Percentiles rank a stretch among this genome's conserved stretches.
These are phyloP conservation scores for Flaveria ramosissima DNA, from an alignment of 129 eudicot genomes.

Conservation along the genomic window DNA sequence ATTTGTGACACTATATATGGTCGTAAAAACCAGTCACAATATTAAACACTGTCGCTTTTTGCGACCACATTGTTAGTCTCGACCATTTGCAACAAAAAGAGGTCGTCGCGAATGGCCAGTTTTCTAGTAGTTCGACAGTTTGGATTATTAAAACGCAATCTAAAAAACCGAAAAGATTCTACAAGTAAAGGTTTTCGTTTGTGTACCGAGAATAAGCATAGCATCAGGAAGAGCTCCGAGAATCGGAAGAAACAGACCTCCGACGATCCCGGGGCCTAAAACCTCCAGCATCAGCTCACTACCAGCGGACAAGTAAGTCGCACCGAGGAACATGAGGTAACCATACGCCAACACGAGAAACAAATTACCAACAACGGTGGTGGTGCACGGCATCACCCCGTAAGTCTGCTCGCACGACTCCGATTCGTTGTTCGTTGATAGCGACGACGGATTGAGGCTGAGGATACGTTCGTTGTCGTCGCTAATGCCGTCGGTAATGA, in stretches of 20 bases:
- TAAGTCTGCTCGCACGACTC: slow-evolving; percentile 63
- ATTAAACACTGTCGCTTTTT: no score
- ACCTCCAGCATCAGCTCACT: slow-evolving; percentile 78
- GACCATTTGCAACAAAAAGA: no score
- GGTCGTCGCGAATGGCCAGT: no score
- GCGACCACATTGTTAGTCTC: no score
- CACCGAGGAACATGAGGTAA: slow-evolving; percentile 70
- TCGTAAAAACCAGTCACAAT: no score
- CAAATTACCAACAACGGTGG: slow-evolving; percentile 52
- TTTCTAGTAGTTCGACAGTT: no score
- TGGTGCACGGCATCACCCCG: slow-evolving; percentile 79
- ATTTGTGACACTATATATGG: no score
- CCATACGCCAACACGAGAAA: slow-evolving; percentile 66
- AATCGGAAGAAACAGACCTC: slow-evolving; percentile 71
- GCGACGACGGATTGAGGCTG: slow-evolving; percentile 18
- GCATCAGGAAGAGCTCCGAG: slow-evolving; percentile 96
- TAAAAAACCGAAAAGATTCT: background rate
- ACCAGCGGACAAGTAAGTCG: slow-evolving; percentile 64
- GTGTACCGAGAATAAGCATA: slow-evolving; percentile 78
- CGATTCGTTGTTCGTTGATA: slow-evolving; percentile 13
- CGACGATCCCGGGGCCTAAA: slow-evolving; percentile 78
- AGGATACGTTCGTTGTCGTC: slow-evolving; percentile 4
- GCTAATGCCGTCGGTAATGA: slow-evolving; percentile 47
- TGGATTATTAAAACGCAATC: no score
- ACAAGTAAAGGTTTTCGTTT: background rate